Evolutionary conservation across 352 stramenopile species (phyloP).

Genomic region (Poterioochromonas sp.): DNA sequence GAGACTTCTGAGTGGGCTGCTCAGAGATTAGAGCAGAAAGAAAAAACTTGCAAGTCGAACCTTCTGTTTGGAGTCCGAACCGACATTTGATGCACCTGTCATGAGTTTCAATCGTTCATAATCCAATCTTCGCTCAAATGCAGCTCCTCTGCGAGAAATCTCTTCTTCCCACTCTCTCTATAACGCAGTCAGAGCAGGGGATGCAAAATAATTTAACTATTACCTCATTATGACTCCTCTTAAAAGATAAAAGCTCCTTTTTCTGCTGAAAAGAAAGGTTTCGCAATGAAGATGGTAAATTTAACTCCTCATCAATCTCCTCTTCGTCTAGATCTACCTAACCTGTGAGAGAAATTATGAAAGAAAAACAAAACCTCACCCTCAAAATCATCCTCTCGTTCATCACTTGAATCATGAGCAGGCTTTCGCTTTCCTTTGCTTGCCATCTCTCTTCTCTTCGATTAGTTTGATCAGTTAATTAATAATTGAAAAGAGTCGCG

Average conservation of each 20-base stretch:
- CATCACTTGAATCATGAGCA: no score
- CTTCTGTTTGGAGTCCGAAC: neutral
- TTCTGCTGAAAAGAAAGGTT: neutral
- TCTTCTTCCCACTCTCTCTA: neutral
- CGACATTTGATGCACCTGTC: neutral
- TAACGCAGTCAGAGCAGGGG: neutral
- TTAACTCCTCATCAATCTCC: conserved; percentile 4
- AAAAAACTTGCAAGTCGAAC: no score
- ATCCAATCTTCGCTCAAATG: neutral
- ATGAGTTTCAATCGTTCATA: conserved; percentile 4
- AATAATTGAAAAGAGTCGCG: no score
- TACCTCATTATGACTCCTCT: conserved; percentile 12
- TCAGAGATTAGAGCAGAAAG: no score
- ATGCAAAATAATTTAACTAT: neutral
- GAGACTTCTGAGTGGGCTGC: neutral
- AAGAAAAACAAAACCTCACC: no score
- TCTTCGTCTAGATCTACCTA: conserved; percentile 4
- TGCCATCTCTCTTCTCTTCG: no score
- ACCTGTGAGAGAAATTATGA: no score
- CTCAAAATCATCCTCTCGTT: no score
- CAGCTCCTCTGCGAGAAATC: neutral
- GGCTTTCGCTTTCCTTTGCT: no score
- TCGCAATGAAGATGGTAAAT: neutral
- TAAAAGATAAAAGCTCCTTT: conserved; percentile 13
- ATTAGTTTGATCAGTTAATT: no score